Evolutionary conservation across 2,329 filamentous ascomycete species (phyloP), one percentile per base, ranked within the genome.

Genomic region (Stemphylium beticola): DNA sequence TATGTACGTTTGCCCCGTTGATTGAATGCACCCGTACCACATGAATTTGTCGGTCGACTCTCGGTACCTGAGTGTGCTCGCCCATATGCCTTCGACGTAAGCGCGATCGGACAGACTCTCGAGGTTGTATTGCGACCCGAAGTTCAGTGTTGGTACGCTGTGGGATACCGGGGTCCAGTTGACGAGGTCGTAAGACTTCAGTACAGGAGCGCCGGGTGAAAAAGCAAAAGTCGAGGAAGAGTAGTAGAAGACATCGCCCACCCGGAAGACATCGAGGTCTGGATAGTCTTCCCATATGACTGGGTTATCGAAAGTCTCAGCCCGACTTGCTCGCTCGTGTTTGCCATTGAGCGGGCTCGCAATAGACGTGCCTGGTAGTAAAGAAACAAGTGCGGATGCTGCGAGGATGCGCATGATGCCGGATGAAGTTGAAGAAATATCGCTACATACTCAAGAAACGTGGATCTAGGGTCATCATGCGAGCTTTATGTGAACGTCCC

Each of bases 1-100:
- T 32, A 87, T 71, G 62, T 83, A 85, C 0, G 83, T 84, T 8
- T 77, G 76, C 29, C 75, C 72, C 44, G 48, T 51, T 7, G 76
- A 80, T 37, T 82, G 77, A 47, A 84, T 74, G 60, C 84, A 86
- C 1, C 83, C 84, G 8, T 84, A 77, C 83, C 83, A 86, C 72
- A 85, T 85, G 68, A 79, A 87, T 1, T 74, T 71, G 1, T 77
- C 74, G 24, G 77, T 80, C 29, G 78, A 81, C 42, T 77, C 61
- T 6, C 82, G 78, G 65, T 85, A 85, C 4, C 79, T 74, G 53
- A 86, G 71, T 0, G 79, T 80, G 0, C 80, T 83, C 0, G 84
- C 84, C 81, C 82, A 86, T 5, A 81, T 85, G 0, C 84, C 84
- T 39, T 79, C 76, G 8, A 81, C 75, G 55, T 86, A 86, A 1